Evolutionary conservation across 768 basidiomycete species (phyloP), one percentile per base, ranked within the genome.

Genomic region (Rubroboletus pulcherrimus): DNA sequence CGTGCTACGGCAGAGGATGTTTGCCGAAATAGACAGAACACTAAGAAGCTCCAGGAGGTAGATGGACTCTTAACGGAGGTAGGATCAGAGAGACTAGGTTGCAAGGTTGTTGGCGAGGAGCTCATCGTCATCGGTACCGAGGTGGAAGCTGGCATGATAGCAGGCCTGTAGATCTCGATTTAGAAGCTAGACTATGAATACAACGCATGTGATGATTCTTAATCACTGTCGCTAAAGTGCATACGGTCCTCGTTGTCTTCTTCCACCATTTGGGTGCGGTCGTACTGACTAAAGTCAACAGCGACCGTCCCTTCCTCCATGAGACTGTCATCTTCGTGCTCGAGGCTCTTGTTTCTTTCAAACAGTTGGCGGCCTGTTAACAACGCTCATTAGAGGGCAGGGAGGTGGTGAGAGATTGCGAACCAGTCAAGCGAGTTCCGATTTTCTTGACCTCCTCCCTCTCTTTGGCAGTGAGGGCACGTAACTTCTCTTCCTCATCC

Each of bases 261-360:
- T 26, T 58, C 62, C 43, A 81, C 78, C 26, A 75, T 65, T 43
- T 75, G 76, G 39, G 78, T 80, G 58, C 94, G 80, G 53, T 93
- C 89, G 64, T 95, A 99, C 69, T 94, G 88, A 61, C 85, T 90
- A 65, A 91, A 71, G 69, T 98, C 95, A 49, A 98, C 91, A 21
- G 90, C 91, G 51, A 89, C 84, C 0, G 84, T 81, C 26, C 85
- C 94, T 67, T 94, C 96, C 70, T 98, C 95, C 66, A 87, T 71
- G 37, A 94, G 76, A 14, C 73, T 79, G 59, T 91, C 90, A 52
- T 98, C 96, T 45, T 91, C 86, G 9, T 74, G 73, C 5, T 75
- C 82, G 34, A 94, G 77, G 62, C 82, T 82, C 54, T 76, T 82
- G 67, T 92, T 86, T 38, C 83, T 82, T 73, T 96, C 93, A 71